Percentiles rank a stretch among this genome's conserved stretches.
Evolutionary conservation across 2,329 filamentous ascomycete species (phyloP).

Genomic region (Pseudocercospora eumusae): DNA sequence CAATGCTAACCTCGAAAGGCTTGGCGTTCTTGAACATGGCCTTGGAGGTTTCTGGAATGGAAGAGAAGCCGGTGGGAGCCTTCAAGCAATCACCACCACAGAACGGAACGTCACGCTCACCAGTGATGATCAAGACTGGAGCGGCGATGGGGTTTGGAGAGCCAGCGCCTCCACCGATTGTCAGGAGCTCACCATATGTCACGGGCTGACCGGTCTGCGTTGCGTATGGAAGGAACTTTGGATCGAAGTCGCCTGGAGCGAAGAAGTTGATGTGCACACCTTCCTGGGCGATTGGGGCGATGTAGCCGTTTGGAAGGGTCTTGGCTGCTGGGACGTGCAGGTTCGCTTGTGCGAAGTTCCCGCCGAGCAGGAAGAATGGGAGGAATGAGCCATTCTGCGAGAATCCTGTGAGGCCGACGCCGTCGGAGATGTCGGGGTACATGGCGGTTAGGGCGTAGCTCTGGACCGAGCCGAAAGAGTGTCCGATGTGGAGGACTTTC

Average conservation of each 20-base stretch:
- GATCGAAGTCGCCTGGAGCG: conserved; percentile 57
- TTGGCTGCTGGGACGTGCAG: conserved; percentile 32
- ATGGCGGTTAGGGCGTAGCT: conserved; percentile 57
- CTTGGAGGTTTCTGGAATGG: conserved; percentile 50
- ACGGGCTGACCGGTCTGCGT: conserved; percentile 57
- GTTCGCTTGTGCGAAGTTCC: conserved; percentile 39
- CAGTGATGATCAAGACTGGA: conserved; percentile 62
- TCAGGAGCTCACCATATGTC: conserved; percentile 61
- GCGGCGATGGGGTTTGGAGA: conserved; percentile 49
- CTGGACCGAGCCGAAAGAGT: conserved; percentile 64
- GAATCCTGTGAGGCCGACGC: conserved; percentile 63
- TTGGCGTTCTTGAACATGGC: conserved; percentile 46
- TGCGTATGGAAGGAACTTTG: conserved; percentile 51
- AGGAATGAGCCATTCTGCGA: conserved; percentile 52
- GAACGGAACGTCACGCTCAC: conserved; percentile 55
- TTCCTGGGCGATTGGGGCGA: conserved; percentile 51
- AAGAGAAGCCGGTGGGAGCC: conserved; percentile 43
- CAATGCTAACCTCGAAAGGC: conserved; percentile 56
- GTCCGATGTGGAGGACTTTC: conserved; percentile 61
- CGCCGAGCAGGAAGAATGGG: conserved; percentile 36
- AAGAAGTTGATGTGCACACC: conserved; percentile 56
- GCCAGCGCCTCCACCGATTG: conserved; percentile 48
- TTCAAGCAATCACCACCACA: conserved; percentile 63
- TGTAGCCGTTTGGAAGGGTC: conserved; percentile 53
- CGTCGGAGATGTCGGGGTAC: conserved; percentile 58